Evolutionary conservation across 176 grass and related monocot species (phyloP).

Genomic region (Zea mays): DNA sequence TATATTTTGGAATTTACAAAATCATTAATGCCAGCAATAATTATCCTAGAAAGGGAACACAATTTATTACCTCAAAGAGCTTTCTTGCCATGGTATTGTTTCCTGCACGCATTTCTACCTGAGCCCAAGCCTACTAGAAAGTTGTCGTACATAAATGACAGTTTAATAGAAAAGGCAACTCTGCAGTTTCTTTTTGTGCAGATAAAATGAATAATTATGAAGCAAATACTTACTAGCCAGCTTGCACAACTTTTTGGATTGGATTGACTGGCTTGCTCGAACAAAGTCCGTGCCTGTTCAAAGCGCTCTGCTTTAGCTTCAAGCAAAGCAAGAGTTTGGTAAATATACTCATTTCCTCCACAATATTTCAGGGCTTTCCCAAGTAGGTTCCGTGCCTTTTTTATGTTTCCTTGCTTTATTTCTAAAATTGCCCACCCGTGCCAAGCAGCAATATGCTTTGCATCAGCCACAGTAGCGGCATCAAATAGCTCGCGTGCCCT

Average conservation of each 20-base stretch:
- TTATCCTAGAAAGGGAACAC: conserved; percentile 45
- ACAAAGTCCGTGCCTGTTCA: conserved; percentile 74
- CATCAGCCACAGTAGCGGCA: conserved; percentile 89
- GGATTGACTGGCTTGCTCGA: conserved; percentile 78
- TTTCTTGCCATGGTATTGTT: conserved; percentile 77
- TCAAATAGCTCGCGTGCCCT: conserved; percentile 93
- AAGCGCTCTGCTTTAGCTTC: conserved; percentile 87
- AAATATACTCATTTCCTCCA: conserved; percentile 97
- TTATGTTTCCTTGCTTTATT: conserved; percentile 94
- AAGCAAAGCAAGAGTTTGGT: conserved; percentile 96
- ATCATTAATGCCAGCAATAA: conserved; percentile 20
- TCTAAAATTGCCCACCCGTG: conserved; percentile 97
- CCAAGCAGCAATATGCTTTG: conserved; percentile 87
- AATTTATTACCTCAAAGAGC: conserved; percentile 86
- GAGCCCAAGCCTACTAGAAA: conserved; percentile 93
- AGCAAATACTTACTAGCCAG: conserved; percentile 89
- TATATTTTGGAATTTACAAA: conserved; percentile 15
- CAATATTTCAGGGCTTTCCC: conserved; percentile 82
- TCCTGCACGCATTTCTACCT: conserved; percentile 84
- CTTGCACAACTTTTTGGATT: conserved; percentile 98
- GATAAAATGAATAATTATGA: conserved; percentile 33
- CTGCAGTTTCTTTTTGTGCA: conserved; percentile 16
- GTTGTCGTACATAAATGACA: conserved; percentile 38
- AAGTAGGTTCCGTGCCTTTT: conserved; percentile 90
- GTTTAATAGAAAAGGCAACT: background rate